Conservation (phyloP, 2,329 filamentous ascomycete genomes). For the Gremmenia infestans region DNA sequence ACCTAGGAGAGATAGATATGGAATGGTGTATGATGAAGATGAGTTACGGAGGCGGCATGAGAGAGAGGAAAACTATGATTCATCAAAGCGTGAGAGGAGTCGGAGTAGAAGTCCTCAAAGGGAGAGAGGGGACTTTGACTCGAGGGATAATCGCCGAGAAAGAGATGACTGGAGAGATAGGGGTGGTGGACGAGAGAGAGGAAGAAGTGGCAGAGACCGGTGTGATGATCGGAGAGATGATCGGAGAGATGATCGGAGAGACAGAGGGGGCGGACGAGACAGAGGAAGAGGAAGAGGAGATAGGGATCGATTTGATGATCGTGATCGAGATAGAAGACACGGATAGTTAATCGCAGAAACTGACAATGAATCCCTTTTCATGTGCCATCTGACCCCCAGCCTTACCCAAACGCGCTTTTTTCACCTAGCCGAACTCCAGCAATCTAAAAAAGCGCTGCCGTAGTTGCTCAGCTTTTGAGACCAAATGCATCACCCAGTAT, state of each 20-base stretch:
- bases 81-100: conserved; percentile 26
- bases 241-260: not conserved
- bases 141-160: conserved; percentile 15
- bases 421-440: not conserved
- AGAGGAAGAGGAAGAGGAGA: conserved; percentile 5
- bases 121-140: conserved; percentile 16
- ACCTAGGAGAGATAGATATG: conserved; percentile 51
- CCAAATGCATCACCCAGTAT: conserved; percentile 42
- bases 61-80: conserved; percentile 31
- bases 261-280: conserved; percentile 16
- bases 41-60: conserved; percentile 53
- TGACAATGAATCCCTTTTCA: not conserved
- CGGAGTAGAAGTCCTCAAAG: conserved; percentile 30
- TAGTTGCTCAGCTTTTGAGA: not conserved
- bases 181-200: conserved; percentile 14
- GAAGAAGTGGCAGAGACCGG: conserved; percentile 15
- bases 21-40: conserved; percentile 76
- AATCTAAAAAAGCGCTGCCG: not conserved
- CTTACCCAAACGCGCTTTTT: not conserved
- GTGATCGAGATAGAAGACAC: conserved; percentile 15
- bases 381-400: not conserved
- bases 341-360: not conserved
- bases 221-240: not conserved
- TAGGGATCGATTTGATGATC: conserved; percentile 21
- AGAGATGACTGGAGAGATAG: conserved; percentile 19